These are phyloP conservation scores for Globisporangium parvum DNA, from an alignment of 352 stramenopile species.

Conservation along the genomic window DNA sequence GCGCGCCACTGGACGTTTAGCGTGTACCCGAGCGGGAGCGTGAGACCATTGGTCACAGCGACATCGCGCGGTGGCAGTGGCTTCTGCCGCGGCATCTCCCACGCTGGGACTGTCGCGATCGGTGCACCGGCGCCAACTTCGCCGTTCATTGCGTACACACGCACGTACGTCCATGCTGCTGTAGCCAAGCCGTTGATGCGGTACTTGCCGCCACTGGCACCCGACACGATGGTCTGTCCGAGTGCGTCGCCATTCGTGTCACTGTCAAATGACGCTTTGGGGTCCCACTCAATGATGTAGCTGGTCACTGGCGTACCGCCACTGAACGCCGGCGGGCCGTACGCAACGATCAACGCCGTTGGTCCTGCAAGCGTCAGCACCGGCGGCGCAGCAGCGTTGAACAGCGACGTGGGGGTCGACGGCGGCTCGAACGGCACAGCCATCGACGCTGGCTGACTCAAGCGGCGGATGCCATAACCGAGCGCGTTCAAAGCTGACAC, in stretches of 20 bases:
- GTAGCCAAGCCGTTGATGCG: slow-evolving; percentile 46
- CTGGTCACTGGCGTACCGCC: slow-evolving; percentile 84
- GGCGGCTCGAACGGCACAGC: slow-evolving; percentile 64
- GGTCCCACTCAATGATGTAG: slow-evolving; percentile 92
- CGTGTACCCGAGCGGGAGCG: slow-evolving; percentile 30
- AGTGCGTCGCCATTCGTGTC: slow-evolving; percentile 49
- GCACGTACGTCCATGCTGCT: slow-evolving; percentile 49
- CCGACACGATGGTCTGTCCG: slow-evolving; percentile 24
- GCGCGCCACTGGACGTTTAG: slow-evolving; percentile 53
- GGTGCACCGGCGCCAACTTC: slow-evolving; percentile 38
- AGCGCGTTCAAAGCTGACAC: slow-evolving; percentile 65
- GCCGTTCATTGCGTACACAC: slow-evolving; percentile 65
- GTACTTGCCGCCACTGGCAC: slow-evolving; percentile 24
- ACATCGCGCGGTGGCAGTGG: slow-evolving; percentile 30
- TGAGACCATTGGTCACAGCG: slow-evolving; percentile 27
- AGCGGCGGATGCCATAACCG: slow-evolving; percentile 50
- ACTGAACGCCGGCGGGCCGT: slow-evolving; percentile 72
- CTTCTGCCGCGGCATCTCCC: slow-evolving; percentile 67
- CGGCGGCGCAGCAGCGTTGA: slow-evolving; percentile 46
- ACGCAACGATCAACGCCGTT: slow-evolving; percentile 75
- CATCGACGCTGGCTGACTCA: slow-evolving; percentile 47
- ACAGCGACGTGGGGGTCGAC: slow-evolving; percentile 45
- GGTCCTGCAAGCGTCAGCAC: slow-evolving; percentile 62
- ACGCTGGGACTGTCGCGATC: slow-evolving; percentile 32
- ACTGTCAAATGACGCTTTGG: slow-evolving; percentile 66